These are phyloP conservation scores for Penicillium sp. DNA, from an alignment of 2,329 filamentous ascomycete genomes.

Conservation along the genomic window DNA sequence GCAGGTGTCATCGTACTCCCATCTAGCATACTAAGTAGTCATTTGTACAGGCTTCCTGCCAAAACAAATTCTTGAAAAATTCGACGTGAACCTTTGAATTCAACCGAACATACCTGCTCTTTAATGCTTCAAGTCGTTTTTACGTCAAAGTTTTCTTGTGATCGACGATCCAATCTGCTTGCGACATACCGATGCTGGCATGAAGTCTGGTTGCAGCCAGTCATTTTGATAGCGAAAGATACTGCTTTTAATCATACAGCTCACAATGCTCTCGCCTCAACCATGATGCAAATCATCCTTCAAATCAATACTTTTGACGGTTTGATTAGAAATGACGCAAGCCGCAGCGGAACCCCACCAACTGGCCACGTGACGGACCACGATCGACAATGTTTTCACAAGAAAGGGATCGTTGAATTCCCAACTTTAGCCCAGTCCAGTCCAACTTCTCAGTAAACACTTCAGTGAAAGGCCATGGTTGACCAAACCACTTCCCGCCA, in stretches of 20 bases:
- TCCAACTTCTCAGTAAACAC: background rate
- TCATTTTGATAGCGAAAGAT: background rate
- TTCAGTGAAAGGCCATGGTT: slow-evolving; percentile 25
- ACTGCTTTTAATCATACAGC: background rate
- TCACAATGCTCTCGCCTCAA: background rate
- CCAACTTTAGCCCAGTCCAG: background rate
- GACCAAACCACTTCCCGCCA: slow-evolving; percentile 32
- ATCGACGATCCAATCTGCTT: background rate
- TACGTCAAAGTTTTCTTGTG: background rate
- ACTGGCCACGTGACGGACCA: background rate
- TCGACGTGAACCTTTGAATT: background rate
- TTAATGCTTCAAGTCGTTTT: no score
- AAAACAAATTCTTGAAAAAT: no score
- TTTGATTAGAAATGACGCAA: background rate
- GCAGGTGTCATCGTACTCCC: background rate
- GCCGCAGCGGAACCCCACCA: background rate
- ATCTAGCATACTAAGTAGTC: no score
- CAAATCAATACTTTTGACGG: no score
- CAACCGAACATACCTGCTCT: no score
- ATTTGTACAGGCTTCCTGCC: no score
- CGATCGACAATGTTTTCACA: background rate
- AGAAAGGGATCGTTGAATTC: background rate
- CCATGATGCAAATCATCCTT: no score
- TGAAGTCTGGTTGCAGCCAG: background rate
- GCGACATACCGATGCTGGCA: background rate